Base-by-base conservation (phyloP, 192 early-diverging fungal species). In the Pilaira anomala region DNA sequence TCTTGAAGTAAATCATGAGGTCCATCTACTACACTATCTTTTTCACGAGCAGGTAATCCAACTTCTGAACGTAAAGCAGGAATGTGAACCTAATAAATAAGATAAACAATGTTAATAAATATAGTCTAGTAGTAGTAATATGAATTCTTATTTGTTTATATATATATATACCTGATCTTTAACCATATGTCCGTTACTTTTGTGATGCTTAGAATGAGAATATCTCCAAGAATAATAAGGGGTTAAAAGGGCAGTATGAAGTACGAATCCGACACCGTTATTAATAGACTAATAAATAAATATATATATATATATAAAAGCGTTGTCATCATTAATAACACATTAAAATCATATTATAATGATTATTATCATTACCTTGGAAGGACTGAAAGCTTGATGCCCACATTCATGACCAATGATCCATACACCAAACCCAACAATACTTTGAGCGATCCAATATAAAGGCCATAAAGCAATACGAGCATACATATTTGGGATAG, bases 181-280 rank as follows among this genome's bases (percentile, higher is more conserved):
- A 48, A 78, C 80, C 87, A 98, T 85, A 78, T 93, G 88, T 68
- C 84, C 87, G 62, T 88, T 94, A 65, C 83, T 81, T 62, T 96
- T 95, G 84, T 98, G 96, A 82, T 98, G 96, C 69, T 81, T 86
- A 52, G 87, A 90, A 77, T 98, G 95, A 21, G 89, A 85, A 78
- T 86, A 86, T 72, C 89, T 87, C 95, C 95, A 97, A 22, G 95
- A 90, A 78, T 88, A 91, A 79, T 85, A 98, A 12, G 96, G 96
- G 29, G 96, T 94, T 59, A 98, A 80, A 14, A 95, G 79, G 53
- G 84, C 78, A 42, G 91, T 84, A 85, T 98, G 96, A 61, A 98
- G 77, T 33, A 98, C 76, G 77, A 79, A 94, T 0, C 96, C 96
- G 42, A 93, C 91, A 24, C 80, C 71, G 73, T 96, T 89, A 81